Percentiles rank a stretch among this genome's conserved stretches.
Evolutionary conservation across 129 eudicot species (phyloP).

Genomic region (Arctium lappa): DNA sequence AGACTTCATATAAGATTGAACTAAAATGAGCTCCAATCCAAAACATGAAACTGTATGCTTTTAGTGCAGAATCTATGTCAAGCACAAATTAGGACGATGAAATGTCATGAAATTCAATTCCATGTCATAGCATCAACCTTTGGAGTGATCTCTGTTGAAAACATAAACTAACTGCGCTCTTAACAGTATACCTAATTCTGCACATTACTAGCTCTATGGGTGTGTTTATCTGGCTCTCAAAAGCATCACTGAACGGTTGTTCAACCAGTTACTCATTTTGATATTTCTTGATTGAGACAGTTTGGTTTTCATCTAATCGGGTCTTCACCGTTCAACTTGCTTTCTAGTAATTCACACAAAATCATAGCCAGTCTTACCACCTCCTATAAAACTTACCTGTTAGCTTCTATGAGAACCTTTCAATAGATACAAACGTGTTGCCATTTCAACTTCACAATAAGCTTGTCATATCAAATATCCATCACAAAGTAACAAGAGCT

Average conservation of each 20-base stretch:
- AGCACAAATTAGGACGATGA: neutral
- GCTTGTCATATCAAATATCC: too few species aligned
- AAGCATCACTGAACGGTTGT: neutral
- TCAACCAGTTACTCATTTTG: neutral
- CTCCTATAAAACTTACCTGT: neutral
- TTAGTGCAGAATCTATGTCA: neutral
- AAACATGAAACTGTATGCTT: too few species aligned
- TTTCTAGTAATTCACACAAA: neutral
- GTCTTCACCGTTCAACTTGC: neutral
- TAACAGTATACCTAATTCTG: neutral
- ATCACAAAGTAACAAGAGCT: too few species aligned
- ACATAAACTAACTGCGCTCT: neutral
- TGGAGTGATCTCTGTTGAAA: neutral
- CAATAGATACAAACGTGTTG: neutral
- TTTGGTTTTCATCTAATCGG: neutral
- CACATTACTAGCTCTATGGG: neutral
- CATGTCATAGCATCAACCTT: neutral
- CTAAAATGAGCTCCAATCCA: too few species aligned
- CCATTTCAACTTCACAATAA: too few species aligned
- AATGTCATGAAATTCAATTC: neutral
- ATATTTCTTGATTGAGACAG: neutral
- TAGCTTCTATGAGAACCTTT: too few species aligned
- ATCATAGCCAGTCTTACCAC: neutral
- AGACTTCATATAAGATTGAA: too few species aligned
- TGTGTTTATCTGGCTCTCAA: neutral